Base-by-base conservation (phyloP, 2,329 filamentous ascomycete genomes). In the Aspergillus sp. region DNA sequence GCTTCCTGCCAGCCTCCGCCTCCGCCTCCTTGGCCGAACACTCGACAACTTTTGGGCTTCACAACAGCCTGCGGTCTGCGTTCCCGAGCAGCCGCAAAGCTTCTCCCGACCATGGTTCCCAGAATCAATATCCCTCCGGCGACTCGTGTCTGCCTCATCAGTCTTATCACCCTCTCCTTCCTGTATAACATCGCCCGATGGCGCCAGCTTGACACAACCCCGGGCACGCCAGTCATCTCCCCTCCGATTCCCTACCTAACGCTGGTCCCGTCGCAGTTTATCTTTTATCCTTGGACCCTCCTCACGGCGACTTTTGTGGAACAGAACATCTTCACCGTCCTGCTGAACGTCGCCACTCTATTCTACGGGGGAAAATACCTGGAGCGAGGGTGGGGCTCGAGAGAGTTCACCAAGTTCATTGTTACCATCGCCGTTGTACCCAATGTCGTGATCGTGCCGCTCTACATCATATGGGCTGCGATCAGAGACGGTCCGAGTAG, bases 341-440 rank as follows among this genome's bases (percentile, higher is more conserved):
- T 85, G 24, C 85, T 96, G 56, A 91, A 91, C 48, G 87, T 83
- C 26, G 79, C 88, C 43, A 93, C 93, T 1, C 77, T 98, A 53
- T 96, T 93, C 75, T 91, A 96, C 78, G 93, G 93, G 55, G 95
- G 95, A 9, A 87, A 92, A 67, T 99, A 99, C 74, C 85, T 99
- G 20, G 95, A 99, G 82, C 84, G 95, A 69, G 93, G 95, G 34
- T 99, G 93, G 95, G 93, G 92, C 32, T 93, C 91, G 24, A 85
- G 84, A 56, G 93, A 98, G 74, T 91, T 97, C 73, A 91, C 87
- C 68, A 97, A 96, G 76, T 97, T 97, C 73, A 80, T 97, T 48
- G 78, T 90, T 15, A 82, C 96, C 63, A 84, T 89, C 48, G 82
- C 90, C 13, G 74, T 96, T 68, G 81, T 96, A 55, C 92, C 95